Percentiles rank a stretch among this genome's conserved stretches.
Evolutionary conservation across 495 filamentous ascomycete species (phyloP).

Genomic region (Penicillium cosmopolitanum): DNA sequence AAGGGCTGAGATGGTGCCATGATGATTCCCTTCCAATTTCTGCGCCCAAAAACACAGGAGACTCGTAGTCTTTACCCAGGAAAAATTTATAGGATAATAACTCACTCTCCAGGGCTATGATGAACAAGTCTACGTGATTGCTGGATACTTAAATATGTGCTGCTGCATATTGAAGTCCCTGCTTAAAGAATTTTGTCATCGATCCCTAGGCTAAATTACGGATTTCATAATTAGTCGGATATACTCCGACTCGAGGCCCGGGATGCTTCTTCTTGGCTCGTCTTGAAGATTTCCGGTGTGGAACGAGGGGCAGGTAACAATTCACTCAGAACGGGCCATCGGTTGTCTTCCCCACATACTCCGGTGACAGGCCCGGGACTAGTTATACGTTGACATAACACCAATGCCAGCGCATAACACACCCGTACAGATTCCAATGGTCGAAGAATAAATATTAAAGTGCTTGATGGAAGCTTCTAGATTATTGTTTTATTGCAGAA

Average conservation of each 20-base stretch:
- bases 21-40: constrained; percentile 9
- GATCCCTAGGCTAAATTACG: constrained; percentile 13
- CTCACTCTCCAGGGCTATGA: constrained; percentile 7
- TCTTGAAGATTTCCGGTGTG: constrained; percentile 7
- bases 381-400: constrained; percentile 9
- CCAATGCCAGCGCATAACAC: constrained; percentile 10
- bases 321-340: constrained; percentile 9
- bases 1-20: constrained; percentile 11
- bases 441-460: constrained; percentile 6
- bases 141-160: constrained; percentile 10
- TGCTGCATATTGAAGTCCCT: constrained; percentile 9
- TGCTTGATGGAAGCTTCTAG: constrained; percentile 6
- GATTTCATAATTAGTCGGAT: constrained; percentile 4
- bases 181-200: constrained; percentile 4
- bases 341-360: constrained; percentile 10
- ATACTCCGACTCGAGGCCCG: neutral
- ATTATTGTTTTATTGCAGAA: constrained; percentile 8
- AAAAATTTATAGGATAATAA: constrained; percentile 4
- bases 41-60: constrained; percentile 6
- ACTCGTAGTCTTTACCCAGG: constrained; percentile 9
- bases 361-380: constrained; percentile 10
- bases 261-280: neutral
- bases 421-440: constrained; percentile 9
- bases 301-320: constrained; percentile 9
- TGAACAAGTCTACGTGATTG: constrained; percentile 9